Base-by-base conservation (phyloP, 2,329 filamentous ascomycete species). In the Aspergillus quadrilineatus region DNA sequence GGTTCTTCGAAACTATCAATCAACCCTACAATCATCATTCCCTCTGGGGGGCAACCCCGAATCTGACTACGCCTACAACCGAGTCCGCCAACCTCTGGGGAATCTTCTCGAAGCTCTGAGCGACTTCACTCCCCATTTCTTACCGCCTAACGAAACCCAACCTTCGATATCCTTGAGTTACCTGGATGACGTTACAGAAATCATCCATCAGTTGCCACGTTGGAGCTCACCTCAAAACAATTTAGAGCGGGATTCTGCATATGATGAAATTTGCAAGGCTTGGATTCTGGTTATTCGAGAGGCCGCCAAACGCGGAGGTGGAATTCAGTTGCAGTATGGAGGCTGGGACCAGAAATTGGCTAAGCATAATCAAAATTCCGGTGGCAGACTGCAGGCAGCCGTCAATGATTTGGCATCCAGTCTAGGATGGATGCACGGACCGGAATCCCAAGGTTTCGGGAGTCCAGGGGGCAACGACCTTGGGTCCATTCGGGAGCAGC, bases 91-190 rank as follows among this genome's bases (percentile, higher is more conserved):
- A 62, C 85, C 89, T 37, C 81, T 97, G 15, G 79, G 86, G 28
- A 87, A 90, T 56, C 83, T 99, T 26, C 85, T 97, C 58, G 91
- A 97, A 57, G 92, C 94, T 43, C 82, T 99, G 44, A 88, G 89
- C 71, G 94, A 99, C 70, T 99, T 95, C 71, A 97, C 92, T 0
- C 91, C 92, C 4, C 92, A 97, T 73, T 99, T 96, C 68, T 85
- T 99, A 2, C 94, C 94, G 10, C 94, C 94, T 0, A 89, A 89
- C 68, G 94, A 99, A 77, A 80, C 84, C 2, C 92, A 97, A 70
- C 80, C 89, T n/a, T 87, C 87, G 30, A 83, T 88, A 12, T 96
- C 92, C 1, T 81, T 99, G 47, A 86, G 87, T 66, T 99, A 92
- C 69, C 83, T 99, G 26, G 90, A 99, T 64, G 89, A 88, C 45